Conservation (phyloP, 345 rosid genomes). For the Camelina hispida region DNA sequence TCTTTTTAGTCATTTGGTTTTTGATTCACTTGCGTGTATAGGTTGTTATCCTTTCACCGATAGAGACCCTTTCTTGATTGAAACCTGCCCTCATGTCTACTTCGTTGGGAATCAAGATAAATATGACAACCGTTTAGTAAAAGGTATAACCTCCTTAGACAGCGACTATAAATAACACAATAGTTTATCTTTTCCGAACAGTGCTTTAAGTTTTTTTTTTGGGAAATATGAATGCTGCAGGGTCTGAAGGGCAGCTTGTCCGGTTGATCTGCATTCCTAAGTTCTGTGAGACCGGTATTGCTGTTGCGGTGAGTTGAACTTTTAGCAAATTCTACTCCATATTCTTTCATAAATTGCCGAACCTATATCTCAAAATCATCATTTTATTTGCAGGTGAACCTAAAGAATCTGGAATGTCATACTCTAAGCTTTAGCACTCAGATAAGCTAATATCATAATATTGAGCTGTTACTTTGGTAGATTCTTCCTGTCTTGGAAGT, state of each 20-base stretch:
- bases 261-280: slow-evolving; percentile 80
- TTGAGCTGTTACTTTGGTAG: slow-evolving; percentile 30
- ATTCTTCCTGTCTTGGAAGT: neutral
- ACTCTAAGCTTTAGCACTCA: slow-evolving; percentile 70
- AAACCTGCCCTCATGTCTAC: slow-evolving; percentile 94
- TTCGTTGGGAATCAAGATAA: slow-evolving; percentile 85
- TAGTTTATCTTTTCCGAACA: neutral
- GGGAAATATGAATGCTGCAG: slow-evolving; percentile 48
- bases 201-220: neutral
- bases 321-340: slow-evolving; percentile 3
- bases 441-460: slow-evolving; percentile 39
- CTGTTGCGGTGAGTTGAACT: slow-evolving; percentile 69
- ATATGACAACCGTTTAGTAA: slow-evolving; percentile 61
- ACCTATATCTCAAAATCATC: neutral
- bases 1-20: neutral
- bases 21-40: slow-evolving; percentile 50
- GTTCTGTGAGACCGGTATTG: slow-evolving; percentile 77
- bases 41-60: slow-evolving; percentile 97
- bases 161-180: neutral
- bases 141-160: slow-evolving; percentile 53
- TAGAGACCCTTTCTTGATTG: slow-evolving; percentile 92
- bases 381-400: slow-evolving; percentile 62
- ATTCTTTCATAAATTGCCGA: neutral
- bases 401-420: slow-evolving; percentile 82
- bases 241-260: slow-evolving; percentile 76